phyloP scores from a whole-genome alignment of 208 protist species.

The Leishmania braziliensis region DNA sequence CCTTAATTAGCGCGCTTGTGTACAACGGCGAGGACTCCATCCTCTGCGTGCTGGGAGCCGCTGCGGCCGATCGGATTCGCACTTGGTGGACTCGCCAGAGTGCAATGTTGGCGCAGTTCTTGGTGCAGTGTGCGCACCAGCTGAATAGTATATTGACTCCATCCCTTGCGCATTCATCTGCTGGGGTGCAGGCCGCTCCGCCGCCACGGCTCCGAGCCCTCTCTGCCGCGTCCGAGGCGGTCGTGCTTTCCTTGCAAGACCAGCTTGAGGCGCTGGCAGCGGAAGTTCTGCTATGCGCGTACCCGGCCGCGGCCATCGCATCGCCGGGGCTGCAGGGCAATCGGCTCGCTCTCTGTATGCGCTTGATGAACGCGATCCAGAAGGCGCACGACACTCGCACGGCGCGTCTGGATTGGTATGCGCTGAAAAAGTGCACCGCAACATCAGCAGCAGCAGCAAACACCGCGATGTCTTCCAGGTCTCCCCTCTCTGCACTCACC shows the following conservation, averaged over 20 bases:
- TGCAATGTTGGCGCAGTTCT: conserved; percentile 19
- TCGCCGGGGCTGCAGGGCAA: neutral
- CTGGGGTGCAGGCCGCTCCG: neutral
- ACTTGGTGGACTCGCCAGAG: conserved; percentile 28
- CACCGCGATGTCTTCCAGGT: neutral
- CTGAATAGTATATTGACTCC: neutral
- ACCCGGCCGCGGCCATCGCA: neutral
- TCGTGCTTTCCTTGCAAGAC: neutral
- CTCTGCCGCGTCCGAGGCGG: neutral
- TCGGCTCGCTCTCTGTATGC: neutral
- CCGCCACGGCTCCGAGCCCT: neutral
- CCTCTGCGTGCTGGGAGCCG: conserved; percentile 3
- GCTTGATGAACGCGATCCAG: conserved; percentile 16
- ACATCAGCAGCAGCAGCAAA: conserved; percentile 6
- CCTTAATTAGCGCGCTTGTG: conserved; percentile 6
- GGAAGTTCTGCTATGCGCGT: conserved; percentile 1
- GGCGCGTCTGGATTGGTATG: conserved; percentile 17
- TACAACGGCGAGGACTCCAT: conserved; percentile 22
- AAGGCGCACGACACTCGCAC: conserved; percentile 5
- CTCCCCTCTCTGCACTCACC: conserved; percentile 1
- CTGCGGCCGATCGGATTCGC: conserved; percentile 1
- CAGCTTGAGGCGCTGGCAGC: conserved; percentile 9
- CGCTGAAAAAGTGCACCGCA: conserved; percentile 8
- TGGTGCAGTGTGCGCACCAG: conserved; percentile 13
- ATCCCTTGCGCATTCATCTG: neutral